Percentiles rank a stretch among this genome's conserved stretches.
Conservation (phyloP, 441 rosid species). For the Dalechampia spathulata region DNA sequence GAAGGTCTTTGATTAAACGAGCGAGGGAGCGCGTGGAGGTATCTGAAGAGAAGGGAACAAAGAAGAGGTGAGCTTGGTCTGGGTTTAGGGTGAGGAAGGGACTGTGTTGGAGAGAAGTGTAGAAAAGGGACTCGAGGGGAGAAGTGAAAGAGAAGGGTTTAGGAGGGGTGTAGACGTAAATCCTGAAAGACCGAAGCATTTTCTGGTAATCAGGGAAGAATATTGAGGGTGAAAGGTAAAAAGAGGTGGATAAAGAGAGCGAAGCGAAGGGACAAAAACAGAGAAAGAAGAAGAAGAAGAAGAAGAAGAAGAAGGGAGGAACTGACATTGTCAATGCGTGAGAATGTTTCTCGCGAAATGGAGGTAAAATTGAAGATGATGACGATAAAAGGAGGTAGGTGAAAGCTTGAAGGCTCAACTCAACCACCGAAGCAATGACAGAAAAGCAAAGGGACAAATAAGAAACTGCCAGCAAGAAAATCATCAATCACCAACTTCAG, state of each 20-base stretch:
- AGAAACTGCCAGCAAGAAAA: too few species aligned
- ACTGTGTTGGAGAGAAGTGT: conserved; percentile 34
- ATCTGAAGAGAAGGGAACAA: conserved; percentile 38
- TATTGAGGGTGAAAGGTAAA: conserved; percentile 33
- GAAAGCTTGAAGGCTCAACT: too few species aligned
- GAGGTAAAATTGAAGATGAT: neutral
- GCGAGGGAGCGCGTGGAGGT: conserved; percentile 28
- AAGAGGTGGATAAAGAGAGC: conserved; percentile 10
- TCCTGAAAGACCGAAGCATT: conserved; percentile 35
- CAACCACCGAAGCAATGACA: too few species aligned
- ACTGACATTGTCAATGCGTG: conserved; percentile 5
- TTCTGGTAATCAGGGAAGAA: conserved; percentile 29
- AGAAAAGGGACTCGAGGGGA: conserved; percentile 34
- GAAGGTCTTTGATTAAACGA: conserved; percentile 23
- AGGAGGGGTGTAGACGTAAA: conserved; percentile 33
- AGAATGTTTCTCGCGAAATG: too few species aligned
- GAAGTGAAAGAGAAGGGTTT: conserved; percentile 21
- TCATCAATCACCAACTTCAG: too few species aligned
- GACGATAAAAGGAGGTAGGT: too few species aligned
- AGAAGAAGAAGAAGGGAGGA: neutral
- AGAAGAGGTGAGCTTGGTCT: conserved; percentile 46
- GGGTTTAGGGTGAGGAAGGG: conserved; percentile 34
- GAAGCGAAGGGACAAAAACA: neutral
- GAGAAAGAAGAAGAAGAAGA: conserved; percentile 8
- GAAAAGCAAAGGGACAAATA: too few species aligned